Conservation (phyloP, 805 yeast species). For the Sugiyamaella marilandica region DNA sequence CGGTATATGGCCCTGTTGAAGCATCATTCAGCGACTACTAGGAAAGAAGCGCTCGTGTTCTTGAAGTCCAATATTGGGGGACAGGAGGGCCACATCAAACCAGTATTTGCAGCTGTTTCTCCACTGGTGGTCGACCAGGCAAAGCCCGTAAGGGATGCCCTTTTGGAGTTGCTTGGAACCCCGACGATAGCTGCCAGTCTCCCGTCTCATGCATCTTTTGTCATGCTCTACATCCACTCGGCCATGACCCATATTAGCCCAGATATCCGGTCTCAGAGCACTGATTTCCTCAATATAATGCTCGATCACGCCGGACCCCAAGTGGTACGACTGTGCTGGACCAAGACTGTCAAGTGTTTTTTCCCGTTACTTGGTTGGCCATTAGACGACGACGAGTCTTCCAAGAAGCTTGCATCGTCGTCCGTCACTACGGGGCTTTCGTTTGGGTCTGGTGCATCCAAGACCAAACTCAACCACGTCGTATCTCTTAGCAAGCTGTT, state of each 20-base stretch:
- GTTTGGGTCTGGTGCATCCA: conserved; percentile 22
- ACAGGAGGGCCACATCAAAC: conserved; percentile 51
- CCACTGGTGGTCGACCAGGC: conserved; percentile 68
- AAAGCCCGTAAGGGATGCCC: conserved; percentile 55
- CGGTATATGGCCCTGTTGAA: conserved; percentile 65
- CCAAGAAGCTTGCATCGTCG: conserved; percentile 25
- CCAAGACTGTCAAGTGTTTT: conserved; percentile 61
- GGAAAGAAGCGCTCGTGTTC: conserved; percentile 63
- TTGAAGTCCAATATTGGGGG: conserved; percentile 49
- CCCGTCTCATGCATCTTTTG: conserved; percentile 34
- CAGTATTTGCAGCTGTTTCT: conserved; percentile 50
- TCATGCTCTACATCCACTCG: conserved; percentile 70
- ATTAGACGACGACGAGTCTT: conserved; percentile 29
- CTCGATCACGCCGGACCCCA: conserved; percentile 52
- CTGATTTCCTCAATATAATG: conserved; percentile 58
- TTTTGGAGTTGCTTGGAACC: conserved; percentile 39
- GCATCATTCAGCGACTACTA: conserved; percentile 66
- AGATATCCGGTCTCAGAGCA: conserved; percentile 68
- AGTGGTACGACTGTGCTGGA: conserved; percentile 59
- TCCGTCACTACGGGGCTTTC: conserved; percentile 33
- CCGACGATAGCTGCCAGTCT: conserved; percentile 16
- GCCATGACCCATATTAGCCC: conserved; percentile 92
- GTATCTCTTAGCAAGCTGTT: conserved; percentile 42
- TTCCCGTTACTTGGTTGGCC: conserved; percentile 77
- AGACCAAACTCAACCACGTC: conserved; percentile 29